A percentile compares a stretch with the other conserved stretches of the same genome.
Conservation (phyloP, 2,329 filamentous ascomycete species). For the Zymoseptoria passerinii region DNA sequence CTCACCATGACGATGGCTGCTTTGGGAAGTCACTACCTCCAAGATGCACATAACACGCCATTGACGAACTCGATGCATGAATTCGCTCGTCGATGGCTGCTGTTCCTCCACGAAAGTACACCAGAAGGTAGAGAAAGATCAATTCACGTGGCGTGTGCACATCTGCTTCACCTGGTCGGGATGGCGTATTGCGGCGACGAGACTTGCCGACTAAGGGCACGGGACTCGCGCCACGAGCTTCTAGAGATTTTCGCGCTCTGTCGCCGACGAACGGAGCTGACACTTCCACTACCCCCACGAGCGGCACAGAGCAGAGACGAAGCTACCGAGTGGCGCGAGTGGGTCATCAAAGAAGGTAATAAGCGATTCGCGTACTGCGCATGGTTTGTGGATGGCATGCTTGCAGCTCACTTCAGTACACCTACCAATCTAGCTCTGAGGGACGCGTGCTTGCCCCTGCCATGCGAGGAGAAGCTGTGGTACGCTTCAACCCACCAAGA, state of each 20-base stretch:
- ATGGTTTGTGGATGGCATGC: conserved; percentile 22
- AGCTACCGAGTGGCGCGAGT: conserved; percentile 11
- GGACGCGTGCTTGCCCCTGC: conserved; percentile 17
- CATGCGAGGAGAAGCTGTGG: conserved; percentile 24
- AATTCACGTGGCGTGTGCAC: background rate
- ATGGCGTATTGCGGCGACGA: conserved; percentile 8
- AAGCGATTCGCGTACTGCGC: conserved; percentile 18
- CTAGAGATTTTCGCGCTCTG: conserved; percentile 1
- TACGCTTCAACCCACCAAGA: conserved; percentile 15
- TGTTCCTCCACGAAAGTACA: conserved; percentile 3
- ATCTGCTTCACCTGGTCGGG: conserved; percentile 11
- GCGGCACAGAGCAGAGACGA: background rate
- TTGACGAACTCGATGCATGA: conserved; percentile 13
- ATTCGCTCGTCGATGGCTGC: conserved; percentile 9
- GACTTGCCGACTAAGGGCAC: background rate
- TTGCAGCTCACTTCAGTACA: conserved; percentile 15
- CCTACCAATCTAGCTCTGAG: conserved; percentile 9
- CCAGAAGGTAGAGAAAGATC: background rate
- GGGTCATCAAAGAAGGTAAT: conserved; percentile 14
- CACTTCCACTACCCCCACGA: background rate
- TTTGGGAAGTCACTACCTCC: conserved; percentile 22
- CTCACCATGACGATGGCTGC: conserved; percentile 24
- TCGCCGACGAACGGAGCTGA: background rate
- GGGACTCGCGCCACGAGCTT: conserved; percentile 1
- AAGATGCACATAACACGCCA: conserved; percentile 1